phyloP scores from a whole-genome alignment of 441 rosid genomes.

The Gossypium gossypioides region DNA sequence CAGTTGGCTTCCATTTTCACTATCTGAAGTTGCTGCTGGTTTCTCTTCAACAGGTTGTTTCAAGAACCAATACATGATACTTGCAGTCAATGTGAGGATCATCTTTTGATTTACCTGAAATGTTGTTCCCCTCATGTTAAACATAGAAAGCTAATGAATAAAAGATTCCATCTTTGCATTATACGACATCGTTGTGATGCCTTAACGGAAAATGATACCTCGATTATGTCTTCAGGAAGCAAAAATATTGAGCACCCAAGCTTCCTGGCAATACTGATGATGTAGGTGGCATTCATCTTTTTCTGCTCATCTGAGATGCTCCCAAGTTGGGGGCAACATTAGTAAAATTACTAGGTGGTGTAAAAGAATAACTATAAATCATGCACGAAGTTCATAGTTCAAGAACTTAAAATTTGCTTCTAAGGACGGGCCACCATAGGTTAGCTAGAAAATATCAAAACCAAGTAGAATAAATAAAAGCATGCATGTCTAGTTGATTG shows the following conservation, averaged over 20 bases:
- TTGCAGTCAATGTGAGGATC: slow-evolving; percentile 85
- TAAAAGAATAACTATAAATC: neutral
- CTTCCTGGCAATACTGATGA: slow-evolving; percentile 64
- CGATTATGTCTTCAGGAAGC: slow-evolving; percentile 63
- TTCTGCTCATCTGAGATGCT: slow-evolving; percentile 43
- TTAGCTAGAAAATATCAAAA: neutral
- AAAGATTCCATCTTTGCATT: too few species aligned
- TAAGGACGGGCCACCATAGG: neutral
- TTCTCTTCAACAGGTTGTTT: slow-evolving; percentile 66
- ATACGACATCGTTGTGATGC: too few species aligned
- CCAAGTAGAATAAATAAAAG: neutral
- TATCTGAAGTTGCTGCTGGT: slow-evolving; percentile 51
- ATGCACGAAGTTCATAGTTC: neutral
- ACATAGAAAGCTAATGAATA: neutral
- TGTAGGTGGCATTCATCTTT: slow-evolving; percentile 64
- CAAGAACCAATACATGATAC: slow-evolving; percentile 86
- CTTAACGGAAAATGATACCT: slow-evolving; percentile 27
- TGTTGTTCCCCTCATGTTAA: neutral
- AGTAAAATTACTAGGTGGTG: neutral
- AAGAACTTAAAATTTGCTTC: neutral
- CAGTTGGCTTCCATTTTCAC: slow-evolving; percentile 40
- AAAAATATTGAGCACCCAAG: slow-evolving; percentile 62
- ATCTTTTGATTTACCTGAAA: slow-evolving; percentile 89
- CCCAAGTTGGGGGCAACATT: neutral
- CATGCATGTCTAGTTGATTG: neutral